Conservation (phyloP, 306 rosid genomes). For the Medicago ruthenica region DNA sequence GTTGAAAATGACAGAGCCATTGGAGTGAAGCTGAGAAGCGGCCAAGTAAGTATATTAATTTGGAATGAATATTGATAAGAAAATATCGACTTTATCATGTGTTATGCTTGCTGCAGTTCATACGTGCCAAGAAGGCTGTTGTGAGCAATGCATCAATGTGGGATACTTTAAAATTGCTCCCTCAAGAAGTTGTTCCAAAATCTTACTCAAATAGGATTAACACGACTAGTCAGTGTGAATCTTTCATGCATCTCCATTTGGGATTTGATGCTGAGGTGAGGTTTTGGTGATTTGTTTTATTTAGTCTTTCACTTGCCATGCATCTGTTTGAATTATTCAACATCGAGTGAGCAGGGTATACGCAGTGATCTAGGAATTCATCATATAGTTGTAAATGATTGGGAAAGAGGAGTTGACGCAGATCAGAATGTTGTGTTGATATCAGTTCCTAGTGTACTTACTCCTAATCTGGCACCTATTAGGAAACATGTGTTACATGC, state of each 20-base stretch:
- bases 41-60: slow-evolving; percentile 60
- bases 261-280: slow-evolving; percentile 91
- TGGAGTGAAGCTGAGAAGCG: slow-evolving; percentile 81
- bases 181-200: slow-evolving; percentile 68
- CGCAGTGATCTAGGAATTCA: slow-evolving; percentile 80
- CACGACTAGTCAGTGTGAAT: slow-evolving; percentile 78
- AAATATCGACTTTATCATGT: neutral
- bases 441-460: slow-evolving; percentile 87
- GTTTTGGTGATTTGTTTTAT: slow-evolving; percentile 46
- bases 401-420: slow-evolving; percentile 95
- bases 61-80: slow-evolving; percentile 13
- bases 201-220: slow-evolving; percentile 62
- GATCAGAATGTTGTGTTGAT: slow-evolving; percentile 94
- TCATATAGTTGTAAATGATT: slow-evolving; percentile 92
- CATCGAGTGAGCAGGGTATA: slow-evolving; percentile 56
- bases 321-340: slow-evolving; percentile 15
- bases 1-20: slow-evolving; percentile 80
- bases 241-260: slow-evolving; percentile 98
- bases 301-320: slow-evolving; percentile 14
- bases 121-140: slow-evolving; percentile 85
- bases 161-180: slow-evolving; percentile 84
- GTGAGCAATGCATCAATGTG: slow-evolving; percentile 94
- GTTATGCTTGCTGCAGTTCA: slow-evolving; percentile 56
- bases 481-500: slow-evolving; percentile 93
- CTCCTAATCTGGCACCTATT: slow-evolving; percentile 78